Conservation (phyloP, 306 rosid species). For the Prunus kanzakura region DNA sequence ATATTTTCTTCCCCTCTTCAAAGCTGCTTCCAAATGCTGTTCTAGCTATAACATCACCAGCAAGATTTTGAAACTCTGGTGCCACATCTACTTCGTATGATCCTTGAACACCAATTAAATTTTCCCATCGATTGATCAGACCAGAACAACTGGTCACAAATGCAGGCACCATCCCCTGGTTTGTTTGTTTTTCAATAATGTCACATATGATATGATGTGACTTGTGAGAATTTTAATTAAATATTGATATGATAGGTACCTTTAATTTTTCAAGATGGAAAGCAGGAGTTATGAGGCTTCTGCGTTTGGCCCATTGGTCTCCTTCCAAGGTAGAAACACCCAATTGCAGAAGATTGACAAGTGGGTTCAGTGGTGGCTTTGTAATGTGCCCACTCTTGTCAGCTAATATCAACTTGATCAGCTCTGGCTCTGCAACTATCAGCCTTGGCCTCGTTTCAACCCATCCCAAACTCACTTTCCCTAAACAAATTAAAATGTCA, state of each 20-base stretch:
- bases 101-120: conserved; percentile 17
- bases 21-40: conserved; percentile 46
- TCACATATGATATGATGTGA: too few relatives aligned
- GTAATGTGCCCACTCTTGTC: conserved; percentile 30
- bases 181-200: not conserved
- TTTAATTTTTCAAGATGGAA: conserved; percentile 45
- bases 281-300: conserved; percentile 38
- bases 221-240: too few relatives aligned
- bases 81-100: conserved; percentile 40
- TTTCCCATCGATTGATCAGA: conserved; percentile 34
- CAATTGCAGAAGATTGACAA: conserved; percentile 26
- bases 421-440: conserved; percentile 35
- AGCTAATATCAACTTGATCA: conserved; percentile 27
- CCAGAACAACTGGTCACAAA: conserved; percentile 35
- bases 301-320: conserved; percentile 38
- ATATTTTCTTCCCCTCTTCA: conserved; percentile 44
- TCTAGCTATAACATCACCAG: conserved; percentile 40
- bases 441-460: conserved; percentile 35
- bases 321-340: conserved; percentile 46
- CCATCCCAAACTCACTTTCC: conserved; percentile 40
- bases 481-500: conserved; percentile 7
- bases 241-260: conserved; percentile 11
- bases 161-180: conserved; percentile 43
- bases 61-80: conserved; percentile 25
- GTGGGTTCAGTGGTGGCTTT: conserved; percentile 39